These are phyloP conservation scores for Cryptococcus depauperatus DNA, from an alignment of 1,284 basidiomycete species.

Conservation along the genomic window DNA sequence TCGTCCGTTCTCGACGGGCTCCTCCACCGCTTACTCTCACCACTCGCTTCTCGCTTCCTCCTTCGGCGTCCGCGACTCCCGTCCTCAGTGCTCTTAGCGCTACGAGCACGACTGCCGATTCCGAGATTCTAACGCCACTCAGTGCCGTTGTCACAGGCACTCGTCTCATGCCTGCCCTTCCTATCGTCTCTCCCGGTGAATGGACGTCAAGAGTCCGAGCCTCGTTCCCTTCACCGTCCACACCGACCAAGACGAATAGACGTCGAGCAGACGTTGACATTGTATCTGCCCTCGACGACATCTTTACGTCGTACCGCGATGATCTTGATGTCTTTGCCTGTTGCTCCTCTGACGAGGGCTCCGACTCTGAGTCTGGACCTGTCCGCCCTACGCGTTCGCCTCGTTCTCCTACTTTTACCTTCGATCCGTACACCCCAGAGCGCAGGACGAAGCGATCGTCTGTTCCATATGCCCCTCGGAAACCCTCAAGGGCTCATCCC, in stretches of 20 bases:
- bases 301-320: conserved; percentile 21
- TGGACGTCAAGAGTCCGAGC: conserved; percentile 4
- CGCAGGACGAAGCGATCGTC: neutral
- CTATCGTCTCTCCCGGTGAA: conserved; percentile 15
- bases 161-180: conserved; percentile 18
- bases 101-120: conserved; percentile 1
- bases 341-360: neutral
- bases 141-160: conserved; percentile 2
- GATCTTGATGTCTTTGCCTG: neutral
- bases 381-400: conserved; percentile 12
- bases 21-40: conserved; percentile 13
- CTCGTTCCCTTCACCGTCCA: conserved; percentile 6
- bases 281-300: conserved; percentile 19
- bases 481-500: conserved; percentile 1
- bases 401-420: neutral
- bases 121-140: conserved; percentile 5
- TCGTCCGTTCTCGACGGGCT: conserved; percentile 4
- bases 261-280: conserved; percentile 14
- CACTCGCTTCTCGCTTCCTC: conserved; percentile 6
- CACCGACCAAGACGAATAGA: neutral
- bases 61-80: conserved; percentile 2
- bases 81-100: conserved; percentile 3
- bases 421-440: neutral
- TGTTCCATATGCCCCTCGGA: conserved; percentile 3
- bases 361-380: conserved; percentile 6